Conservation (phyloP, 305 asterid genomes). For the Fraxinus xanthoxyloides region DNA sequence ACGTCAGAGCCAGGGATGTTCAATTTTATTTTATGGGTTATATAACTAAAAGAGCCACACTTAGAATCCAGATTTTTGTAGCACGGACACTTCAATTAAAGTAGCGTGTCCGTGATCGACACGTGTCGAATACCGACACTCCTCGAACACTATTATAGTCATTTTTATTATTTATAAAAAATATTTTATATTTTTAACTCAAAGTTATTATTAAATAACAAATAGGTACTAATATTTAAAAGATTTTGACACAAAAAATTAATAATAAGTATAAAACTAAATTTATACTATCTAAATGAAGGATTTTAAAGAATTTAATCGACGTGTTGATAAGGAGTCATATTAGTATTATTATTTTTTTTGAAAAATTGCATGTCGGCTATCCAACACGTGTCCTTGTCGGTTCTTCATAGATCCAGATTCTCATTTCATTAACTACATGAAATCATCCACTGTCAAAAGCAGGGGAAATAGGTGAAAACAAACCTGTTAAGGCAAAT, state of each 20-base stretch:
- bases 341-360: background rate
- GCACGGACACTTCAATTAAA: background rate
- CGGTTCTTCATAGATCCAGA: background rate
- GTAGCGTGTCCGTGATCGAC: background rate
- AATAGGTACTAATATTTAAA: background rate
- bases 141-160: background rate
- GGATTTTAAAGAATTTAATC: background rate
- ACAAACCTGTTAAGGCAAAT: constrained; percentile 91
- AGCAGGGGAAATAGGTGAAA: constrained; percentile 10
- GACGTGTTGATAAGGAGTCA: background rate
- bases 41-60: background rate
- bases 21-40: constrained; percentile 12
- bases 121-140: background rate
- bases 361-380: background rate
- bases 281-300: background rate
- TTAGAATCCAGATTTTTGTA: background rate
- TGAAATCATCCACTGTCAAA: constrained; percentile 10
- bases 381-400: background rate
- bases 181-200: too few species aligned
- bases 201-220: background rate
- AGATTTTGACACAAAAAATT: background rate
- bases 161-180: too few species aligned
- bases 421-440: constrained; percentile 10
- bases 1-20: background rate
- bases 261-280: background rate